phyloP scores from a whole-genome alignment of 169 alveolate species.

The Eimeria brunetti region DNA sequence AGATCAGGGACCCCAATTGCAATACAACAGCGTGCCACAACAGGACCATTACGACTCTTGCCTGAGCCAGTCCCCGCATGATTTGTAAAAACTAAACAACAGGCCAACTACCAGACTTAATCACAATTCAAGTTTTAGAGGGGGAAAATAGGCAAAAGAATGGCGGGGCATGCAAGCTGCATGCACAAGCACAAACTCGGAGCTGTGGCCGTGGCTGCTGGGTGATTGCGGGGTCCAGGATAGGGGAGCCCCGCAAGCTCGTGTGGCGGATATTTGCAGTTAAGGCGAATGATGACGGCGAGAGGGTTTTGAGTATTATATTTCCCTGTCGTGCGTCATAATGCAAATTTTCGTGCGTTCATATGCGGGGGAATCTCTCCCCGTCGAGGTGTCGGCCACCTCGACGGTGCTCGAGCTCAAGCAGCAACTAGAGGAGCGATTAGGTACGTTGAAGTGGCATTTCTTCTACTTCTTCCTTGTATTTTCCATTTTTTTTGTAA shows the following conservation, averaged over 20 bases:
- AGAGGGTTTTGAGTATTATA: constrained; percentile 27
- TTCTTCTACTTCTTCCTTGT: neutral
- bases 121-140: neutral
- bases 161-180: neutral
- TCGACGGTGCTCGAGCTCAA: constrained; percentile 79
- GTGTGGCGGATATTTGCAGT: neutral
- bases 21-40: neutral
- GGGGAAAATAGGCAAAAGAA: neutral
- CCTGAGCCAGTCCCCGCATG: neutral
- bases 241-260: constrained; percentile 58
- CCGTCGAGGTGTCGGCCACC: constrained; percentile 79
- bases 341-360: constrained; percentile 77
- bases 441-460: neutral
- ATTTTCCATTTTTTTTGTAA: neutral
- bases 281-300: constrained; percentile 32
- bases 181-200: neutral
- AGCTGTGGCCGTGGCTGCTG: constrained; percentile 17
- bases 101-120: neutral
- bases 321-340: constrained; percentile 47
- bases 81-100: neutral
- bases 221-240: constrained; percentile 66
- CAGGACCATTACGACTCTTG: neutral
- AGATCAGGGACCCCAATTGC: too few species aligned
- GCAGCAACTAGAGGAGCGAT: constrained; percentile 74
- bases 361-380: constrained; percentile 75